These are phyloP conservation scores for Astragalus membranaceus DNA, from an alignment of 306 rosid species.

Conservation along the genomic window DNA sequence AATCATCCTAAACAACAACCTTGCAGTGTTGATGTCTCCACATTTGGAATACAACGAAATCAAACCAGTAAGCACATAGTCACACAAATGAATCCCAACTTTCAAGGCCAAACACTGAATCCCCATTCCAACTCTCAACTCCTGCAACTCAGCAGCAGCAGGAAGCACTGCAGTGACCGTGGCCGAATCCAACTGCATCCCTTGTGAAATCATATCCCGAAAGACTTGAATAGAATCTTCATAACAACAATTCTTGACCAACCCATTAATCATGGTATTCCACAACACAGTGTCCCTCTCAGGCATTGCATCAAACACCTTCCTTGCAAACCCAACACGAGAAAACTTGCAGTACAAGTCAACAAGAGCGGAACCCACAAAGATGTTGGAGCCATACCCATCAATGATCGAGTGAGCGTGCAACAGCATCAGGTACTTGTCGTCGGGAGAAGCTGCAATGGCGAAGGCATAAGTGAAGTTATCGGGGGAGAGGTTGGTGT, in stretches of 20 bases:
- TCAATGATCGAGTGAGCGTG: constrained; percentile 67
- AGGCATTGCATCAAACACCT: constrained; percentile 70
- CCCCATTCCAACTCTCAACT: constrained; percentile 51
- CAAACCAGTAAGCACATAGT: constrained; percentile 67
- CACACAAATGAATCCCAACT: constrained; percentile 51
- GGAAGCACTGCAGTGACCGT: constrained; percentile 65
- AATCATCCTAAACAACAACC: constrained; percentile 56
- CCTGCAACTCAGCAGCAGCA: constrained; percentile 68
- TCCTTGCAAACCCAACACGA: constrained; percentile 49
- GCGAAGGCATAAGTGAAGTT: constrained; percentile 60
- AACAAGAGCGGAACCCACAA: constrained; percentile 62
- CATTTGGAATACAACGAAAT: constrained; percentile 79
- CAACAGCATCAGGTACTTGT: constrained; percentile 40
- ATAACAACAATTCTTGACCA: constrained; percentile 53
- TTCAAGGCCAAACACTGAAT: constrained; percentile 70
- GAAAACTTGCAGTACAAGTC: constrained; percentile 59
- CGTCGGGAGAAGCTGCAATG: constrained; percentile 47
- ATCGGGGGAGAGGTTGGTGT: constrained; percentile 52
- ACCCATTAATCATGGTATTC: constrained; percentile 79
- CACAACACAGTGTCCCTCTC: constrained; percentile 64
- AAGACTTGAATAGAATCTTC: constrained; percentile 41
- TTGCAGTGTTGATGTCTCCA: constrained; percentile 44
- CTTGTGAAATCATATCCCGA: constrained; percentile 46
- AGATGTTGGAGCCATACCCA: constrained; percentile 50
- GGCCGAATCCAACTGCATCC: constrained; percentile 49